Evolutionary conservation across 768 basidiomycete species (phyloP).

Genomic region (Hypholoma fasciculare): DNA sequence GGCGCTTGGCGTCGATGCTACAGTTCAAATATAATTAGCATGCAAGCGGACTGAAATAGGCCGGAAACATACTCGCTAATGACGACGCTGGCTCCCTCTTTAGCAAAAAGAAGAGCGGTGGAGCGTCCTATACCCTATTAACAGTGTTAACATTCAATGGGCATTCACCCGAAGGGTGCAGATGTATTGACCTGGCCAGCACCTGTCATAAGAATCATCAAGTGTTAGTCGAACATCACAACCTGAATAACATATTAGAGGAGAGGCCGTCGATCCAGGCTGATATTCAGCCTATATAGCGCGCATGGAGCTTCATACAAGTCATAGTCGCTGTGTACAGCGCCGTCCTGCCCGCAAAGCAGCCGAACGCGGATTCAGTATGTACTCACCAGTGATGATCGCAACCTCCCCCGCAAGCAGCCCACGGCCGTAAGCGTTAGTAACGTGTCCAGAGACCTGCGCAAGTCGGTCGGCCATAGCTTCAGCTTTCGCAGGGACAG

Average conservation of each 20-base stretch:
- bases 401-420: constrained; percentile 77
- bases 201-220: constrained; percentile 38
- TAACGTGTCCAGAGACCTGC: constrained; percentile 72
- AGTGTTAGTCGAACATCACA: neutral
- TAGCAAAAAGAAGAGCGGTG: constrained; percentile 74
- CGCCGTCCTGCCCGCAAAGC: no score
- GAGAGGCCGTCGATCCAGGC: no score
- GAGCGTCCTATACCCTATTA: constrained; percentile 76
- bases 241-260: no score
- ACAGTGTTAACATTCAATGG: neutral
- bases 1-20: constrained; percentile 74
- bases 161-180: neutral
- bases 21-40: neutral
- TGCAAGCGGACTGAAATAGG: constrained; percentile 3
- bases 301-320: no score
- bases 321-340: no score
- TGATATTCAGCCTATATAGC: no score
- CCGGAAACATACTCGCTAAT: constrained; percentile 65
- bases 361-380: no score
- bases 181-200: constrained; percentile 62
- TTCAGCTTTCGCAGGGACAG: neutral
- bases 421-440: constrained; percentile 52
- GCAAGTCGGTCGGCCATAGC: constrained; percentile 58
- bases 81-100: constrained; percentile 86
- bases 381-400: constrained; percentile 74